phyloP scores from a whole-genome alignment of 2,329 filamentous ascomycete genomes.

The Tolypocladium pustulatum region DNA sequence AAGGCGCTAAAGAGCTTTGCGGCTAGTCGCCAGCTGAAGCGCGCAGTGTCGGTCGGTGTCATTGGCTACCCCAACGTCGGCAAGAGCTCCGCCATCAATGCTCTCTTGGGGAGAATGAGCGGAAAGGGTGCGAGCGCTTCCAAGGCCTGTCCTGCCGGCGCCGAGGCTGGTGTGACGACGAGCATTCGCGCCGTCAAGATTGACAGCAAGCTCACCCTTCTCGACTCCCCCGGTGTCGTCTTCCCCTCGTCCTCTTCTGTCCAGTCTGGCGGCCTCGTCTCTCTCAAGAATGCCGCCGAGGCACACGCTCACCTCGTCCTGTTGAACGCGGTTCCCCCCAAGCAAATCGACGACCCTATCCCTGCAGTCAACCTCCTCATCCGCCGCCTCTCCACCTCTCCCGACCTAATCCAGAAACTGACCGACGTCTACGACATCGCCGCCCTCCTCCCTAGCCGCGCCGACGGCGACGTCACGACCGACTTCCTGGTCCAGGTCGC shows the following conservation, averaged over 20 bases:
- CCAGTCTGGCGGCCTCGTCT: constrained; percentile 29
- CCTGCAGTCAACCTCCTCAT: constrained; percentile 81
- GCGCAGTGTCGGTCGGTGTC: constrained; percentile 81
- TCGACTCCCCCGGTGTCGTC: constrained; percentile 90
- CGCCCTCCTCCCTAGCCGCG: constrained; percentile 56
- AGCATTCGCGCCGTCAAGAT: constrained; percentile 84
- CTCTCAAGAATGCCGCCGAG: constrained; percentile 51
- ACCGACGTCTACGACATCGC: constrained; percentile 77
- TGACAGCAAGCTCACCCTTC: constrained; percentile 84
- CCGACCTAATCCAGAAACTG: constrained; percentile 67
- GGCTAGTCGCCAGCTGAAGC: constrained; percentile 72
- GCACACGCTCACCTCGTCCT: constrained; percentile 79
- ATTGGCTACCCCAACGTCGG: constrained; percentile 95
- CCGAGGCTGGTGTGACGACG: constrained; percentile 87
- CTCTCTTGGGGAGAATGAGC: constrained; percentile 67
- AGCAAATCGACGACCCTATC: constrained; percentile 86
- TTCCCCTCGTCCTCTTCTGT: constrained; percentile 58
- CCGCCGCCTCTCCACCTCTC: constrained; percentile 62
- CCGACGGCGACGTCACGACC: constrained; percentile 66
- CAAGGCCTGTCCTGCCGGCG: constrained; percentile 71
- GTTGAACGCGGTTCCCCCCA: constrained; percentile 84
- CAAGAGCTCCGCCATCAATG: constrained; percentile 95
- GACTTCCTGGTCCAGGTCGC: constrained; percentile 95
- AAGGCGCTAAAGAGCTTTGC: constrained; percentile 85
- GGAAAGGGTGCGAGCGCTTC: constrained; percentile 47